These are phyloP conservation scores for Limnomonas spitsbergensis DNA, from an alignment of 139 green algal species.

Conservation along the genomic window DNA sequence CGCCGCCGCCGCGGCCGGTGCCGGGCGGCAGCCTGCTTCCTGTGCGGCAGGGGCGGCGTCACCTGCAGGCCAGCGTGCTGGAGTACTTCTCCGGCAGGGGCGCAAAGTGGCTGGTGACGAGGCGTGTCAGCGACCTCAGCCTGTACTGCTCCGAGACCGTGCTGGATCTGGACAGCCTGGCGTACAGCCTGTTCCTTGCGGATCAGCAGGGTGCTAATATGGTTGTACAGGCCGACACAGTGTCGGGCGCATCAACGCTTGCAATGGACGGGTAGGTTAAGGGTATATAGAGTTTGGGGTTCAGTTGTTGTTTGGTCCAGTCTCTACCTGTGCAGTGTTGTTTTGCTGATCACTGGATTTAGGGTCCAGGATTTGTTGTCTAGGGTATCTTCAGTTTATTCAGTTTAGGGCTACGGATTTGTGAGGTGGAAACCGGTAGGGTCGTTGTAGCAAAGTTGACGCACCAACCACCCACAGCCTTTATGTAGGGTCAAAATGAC, in stretches of 20 bases:
- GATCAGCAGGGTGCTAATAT: conserved; percentile 11
- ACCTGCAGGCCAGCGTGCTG: background rate
- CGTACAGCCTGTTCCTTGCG: conserved; percentile 35
- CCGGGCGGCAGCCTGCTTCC: background rate
- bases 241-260: background rate
- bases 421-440: too few species aligned
- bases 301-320: too few species aligned
- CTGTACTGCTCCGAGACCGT: conserved; percentile 23
- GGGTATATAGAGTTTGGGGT: too few species aligned
- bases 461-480: too few species aligned
- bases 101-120: conserved; percentile 24
- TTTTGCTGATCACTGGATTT: too few species aligned
- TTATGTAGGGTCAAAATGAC: too few species aligned
- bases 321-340: too few species aligned
- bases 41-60: background rate
- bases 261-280: background rate
- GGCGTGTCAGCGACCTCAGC: conserved; percentile 25
- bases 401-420: too few species aligned
- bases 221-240: background rate
- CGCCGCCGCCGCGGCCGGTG: too few species aligned
- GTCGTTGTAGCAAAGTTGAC: too few species aligned
- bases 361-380: too few species aligned
- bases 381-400: too few species aligned
- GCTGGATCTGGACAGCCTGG: conserved; percentile 36
- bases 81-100: background rate